Conservation (phyloP, 495 filamentous ascomycete species). For the Neurospora terricola region DNA sequence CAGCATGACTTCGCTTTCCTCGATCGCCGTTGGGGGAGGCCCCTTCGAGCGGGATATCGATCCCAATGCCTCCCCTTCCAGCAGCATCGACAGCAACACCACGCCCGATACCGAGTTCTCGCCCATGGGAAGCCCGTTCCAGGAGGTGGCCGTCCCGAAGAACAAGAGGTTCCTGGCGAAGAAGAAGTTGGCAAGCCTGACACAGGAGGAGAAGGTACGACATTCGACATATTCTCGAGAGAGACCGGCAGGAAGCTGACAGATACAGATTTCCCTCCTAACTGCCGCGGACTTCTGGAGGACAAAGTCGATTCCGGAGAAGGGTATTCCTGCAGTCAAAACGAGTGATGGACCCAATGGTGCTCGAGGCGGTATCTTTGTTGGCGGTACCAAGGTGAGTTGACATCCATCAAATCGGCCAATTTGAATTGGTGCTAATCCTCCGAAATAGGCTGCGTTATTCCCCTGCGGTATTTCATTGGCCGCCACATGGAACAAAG, state of each 20-base stretch:
- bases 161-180: slow-evolving; percentile 27
- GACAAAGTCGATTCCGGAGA: slow-evolving; percentile 54
- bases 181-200: slow-evolving; percentile 35
- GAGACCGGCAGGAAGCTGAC: slow-evolving; percentile 13
- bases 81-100: slow-evolving; percentile 31
- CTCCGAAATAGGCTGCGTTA: slow-evolving; percentile 48
- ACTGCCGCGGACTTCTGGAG: slow-evolving; percentile 72
- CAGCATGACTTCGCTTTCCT: slow-evolving; percentile 5
- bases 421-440: slow-evolving; percentile 30
- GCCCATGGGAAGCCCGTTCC: slow-evolving; percentile 36
- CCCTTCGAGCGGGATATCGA: slow-evolving; percentile 20
- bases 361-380: slow-evolving; percentile 60
- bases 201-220: slow-evolving; percentile 45
- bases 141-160: slow-evolving; percentile 16
- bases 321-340: slow-evolving; percentile 62
- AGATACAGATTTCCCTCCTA: slow-evolving; percentile 43
- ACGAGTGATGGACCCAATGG: slow-evolving; percentile 75
- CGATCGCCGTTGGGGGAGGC: not conserved
- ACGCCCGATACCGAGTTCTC: slow-evolving; percentile 43
- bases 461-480: slow-evolving; percentile 69
- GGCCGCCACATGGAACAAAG: slow-evolving; percentile 68
- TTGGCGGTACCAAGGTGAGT: slow-evolving; percentile 50
- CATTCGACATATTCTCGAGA: not conserved
- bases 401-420: slow-evolving; percentile 15
- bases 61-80: slow-evolving; percentile 29